Evolutionary conservation across 2,329 filamentous ascomycete species (phyloP), one percentile per base, ranked within the genome.

Genomic region (Microsporum audouinii): DNA sequence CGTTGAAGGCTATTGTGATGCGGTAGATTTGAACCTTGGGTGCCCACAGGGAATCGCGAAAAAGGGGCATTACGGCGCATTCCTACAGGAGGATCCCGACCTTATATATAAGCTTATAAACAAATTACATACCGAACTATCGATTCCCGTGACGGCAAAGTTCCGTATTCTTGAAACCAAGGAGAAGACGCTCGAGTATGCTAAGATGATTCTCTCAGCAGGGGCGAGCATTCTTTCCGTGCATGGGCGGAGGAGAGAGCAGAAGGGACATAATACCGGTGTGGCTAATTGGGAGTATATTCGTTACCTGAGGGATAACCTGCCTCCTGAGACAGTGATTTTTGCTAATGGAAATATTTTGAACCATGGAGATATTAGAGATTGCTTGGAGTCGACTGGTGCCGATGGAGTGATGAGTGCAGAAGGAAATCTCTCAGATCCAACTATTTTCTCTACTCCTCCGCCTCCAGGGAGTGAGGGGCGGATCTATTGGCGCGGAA

Each of bases 261-360:
- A 97, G 73, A 99, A 99, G 77, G 92, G 94, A 0, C 94, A 99
- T 71, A 83, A 95, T 69, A 99, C 94, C 0, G 94, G 94, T 0
- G 68, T 97, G 39, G 94, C 94, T 3, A 91, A 99, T 75, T 99
- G 94, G 94, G 78, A 77, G n/a, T 84, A 88, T 69, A 86, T 99
- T 61, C 82, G 86, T 3, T 92, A 88, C 70, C 75, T 99, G 65
- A 81, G 94, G 57, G 89, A 96, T 8, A 88, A 87, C 63, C 76
- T 99, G 34, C 92, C 92, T 0, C 77, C 81, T 0, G 91, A 96
- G 56, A 95, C 91, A 5, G 94, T 99, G 29, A 84, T 99, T 2
- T 97, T 99, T 71, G 94, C 94, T 2, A 99, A 99, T 72, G 94
- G 94, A 10, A 99, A 99, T 70, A 87, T 96, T 39, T 77, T 99